Percentiles rank a stretch among this genome's conserved stretches.
Conservation (phyloP, 1,139 yeast species). For the Taphrina deformans region DNA sequence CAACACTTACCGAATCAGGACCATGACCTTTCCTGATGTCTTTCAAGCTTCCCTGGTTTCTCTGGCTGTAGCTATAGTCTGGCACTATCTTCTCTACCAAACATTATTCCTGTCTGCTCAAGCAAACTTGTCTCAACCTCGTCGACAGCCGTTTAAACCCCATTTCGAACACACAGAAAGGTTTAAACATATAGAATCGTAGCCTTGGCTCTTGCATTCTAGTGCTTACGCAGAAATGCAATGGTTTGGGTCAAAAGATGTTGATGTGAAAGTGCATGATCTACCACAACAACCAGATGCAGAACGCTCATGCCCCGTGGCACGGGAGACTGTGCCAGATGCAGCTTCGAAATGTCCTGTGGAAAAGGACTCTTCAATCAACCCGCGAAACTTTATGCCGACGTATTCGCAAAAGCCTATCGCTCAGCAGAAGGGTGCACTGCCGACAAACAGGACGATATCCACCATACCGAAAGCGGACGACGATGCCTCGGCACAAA, state of each 20-base stretch:
- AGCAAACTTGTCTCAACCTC: no score
- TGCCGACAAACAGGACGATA: slow-evolving; percentile 28
- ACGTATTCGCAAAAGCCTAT: slow-evolving; percentile 9
- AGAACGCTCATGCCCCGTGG: slow-evolving; percentile 32
- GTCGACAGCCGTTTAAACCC: no score
- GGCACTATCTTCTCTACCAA: no score
- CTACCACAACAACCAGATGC: neutral
- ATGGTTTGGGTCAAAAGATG: neutral
- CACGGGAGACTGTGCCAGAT: neutral
- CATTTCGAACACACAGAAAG: no score
- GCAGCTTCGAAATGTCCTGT: slow-evolving; percentile 15
- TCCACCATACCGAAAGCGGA: slow-evolving; percentile 33
- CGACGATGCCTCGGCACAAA: slow-evolving; percentile 11
- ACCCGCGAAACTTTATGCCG: slow-evolving; percentile 29
- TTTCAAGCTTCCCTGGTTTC: neutral
- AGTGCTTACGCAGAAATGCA: no score
- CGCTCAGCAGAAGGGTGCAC: slow-evolving; percentile 3
- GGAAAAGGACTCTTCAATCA: slow-evolving; percentile 16
- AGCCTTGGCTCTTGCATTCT: no score
- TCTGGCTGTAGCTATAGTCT: neutral
- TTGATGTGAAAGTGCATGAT: no score
- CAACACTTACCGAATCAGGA: neutral
- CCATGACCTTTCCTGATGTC: neutral
- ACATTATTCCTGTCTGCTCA: no score
- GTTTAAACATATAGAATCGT: no score